phyloP scores from a whole-genome alignment of 2,329 filamentous ascomycete species.

The Coniochaeta prunicola region DNA sequence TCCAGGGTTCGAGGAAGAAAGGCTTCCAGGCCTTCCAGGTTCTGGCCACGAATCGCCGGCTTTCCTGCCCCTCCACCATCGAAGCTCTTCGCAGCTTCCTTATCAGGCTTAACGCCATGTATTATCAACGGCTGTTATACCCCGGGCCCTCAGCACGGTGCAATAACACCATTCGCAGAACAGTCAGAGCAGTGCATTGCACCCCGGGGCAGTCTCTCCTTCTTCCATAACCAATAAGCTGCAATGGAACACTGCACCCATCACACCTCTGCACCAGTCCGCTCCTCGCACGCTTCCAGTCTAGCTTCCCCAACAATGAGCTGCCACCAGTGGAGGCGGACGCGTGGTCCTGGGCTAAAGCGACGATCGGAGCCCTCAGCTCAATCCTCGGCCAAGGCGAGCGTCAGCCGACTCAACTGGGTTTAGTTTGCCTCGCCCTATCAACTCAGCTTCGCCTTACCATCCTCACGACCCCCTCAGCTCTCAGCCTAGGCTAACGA shows the following conservation, averaged over 20 bases:
- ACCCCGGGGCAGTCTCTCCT: not conserved
- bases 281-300: not conserved
- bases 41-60: not conserved
- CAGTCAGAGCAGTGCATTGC: too few relatives aligned
- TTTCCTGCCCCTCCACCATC: not conserved
- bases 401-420: not conserved
- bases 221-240: not conserved
- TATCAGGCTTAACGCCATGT: not conserved
- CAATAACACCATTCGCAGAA: not conserved
- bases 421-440: not conserved
- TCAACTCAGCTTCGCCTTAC: not conserved
- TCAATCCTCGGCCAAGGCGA: not conserved
- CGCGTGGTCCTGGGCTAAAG: not conserved
- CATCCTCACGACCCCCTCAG: not conserved
- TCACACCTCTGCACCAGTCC: not conserved
- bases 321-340: too few relatives aligned
- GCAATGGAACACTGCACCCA: not conserved
- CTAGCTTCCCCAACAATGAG: not conserved
- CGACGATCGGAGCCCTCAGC: not conserved
- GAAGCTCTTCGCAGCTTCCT: not conserved
- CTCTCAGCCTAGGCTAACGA: not conserved
- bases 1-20: not conserved
- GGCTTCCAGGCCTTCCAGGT: not conserved
- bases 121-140: not conserved
- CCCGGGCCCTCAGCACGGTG: not conserved